These are phyloP conservation scores for Aureobasidium musti DNA, from an alignment of 2,329 filamentous ascomycete species.

Conservation along the genomic window DNA sequence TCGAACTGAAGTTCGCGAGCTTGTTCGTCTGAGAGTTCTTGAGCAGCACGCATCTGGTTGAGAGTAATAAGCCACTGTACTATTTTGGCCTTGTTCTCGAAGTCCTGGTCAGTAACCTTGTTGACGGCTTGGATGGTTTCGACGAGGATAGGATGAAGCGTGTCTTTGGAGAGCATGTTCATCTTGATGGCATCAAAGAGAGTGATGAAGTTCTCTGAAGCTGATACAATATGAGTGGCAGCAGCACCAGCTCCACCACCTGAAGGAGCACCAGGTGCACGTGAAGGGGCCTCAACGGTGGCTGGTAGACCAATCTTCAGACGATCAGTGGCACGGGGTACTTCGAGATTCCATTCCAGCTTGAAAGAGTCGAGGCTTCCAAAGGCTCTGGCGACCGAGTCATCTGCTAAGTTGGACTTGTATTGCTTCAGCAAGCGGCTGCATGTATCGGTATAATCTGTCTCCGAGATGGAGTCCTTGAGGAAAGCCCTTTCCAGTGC, in stretches of 20 bases:
- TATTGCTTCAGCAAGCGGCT: slow-evolving; percentile 93
- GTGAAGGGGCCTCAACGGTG: slow-evolving; percentile 65
- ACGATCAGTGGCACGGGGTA: slow-evolving; percentile 88
- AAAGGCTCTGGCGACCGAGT: slow-evolving; percentile 86
- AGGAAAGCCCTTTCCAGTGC: slow-evolving; percentile 95
- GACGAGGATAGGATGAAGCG: slow-evolving; percentile 89
- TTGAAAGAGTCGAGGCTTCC: slow-evolving; percentile 89
- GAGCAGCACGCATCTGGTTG: slow-evolving; percentile 96
- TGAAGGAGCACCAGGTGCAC: slow-evolving; percentile 30
- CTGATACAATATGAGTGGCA: slow-evolving; percentile 73
- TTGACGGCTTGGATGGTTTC: slow-evolving; percentile 98
- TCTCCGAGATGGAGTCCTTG: slow-evolving; percentile 88
- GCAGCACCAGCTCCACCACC: slow-evolving; percentile 47
- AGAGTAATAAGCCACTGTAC: slow-evolving; percentile 97
- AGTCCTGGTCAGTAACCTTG: slow-evolving; percentile 92
- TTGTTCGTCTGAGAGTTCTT: slow-evolving; percentile 85
- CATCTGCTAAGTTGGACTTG: slow-evolving; percentile 88
- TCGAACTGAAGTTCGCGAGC: slow-evolving; percentile 87
- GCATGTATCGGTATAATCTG: slow-evolving; percentile 95
- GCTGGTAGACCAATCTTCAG: slow-evolving; percentile 90
- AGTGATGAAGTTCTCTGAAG: slow-evolving; percentile 98
- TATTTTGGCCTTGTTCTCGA: slow-evolving; percentile 94
- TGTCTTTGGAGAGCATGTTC: slow-evolving; percentile 90
- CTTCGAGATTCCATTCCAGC: slow-evolving; percentile 86
- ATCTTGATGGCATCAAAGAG: slow-evolving; percentile 93